Evolutionary conservation across 140 eudicot species (phyloP).

Genomic region (Ambrosia hybrid): DNA sequence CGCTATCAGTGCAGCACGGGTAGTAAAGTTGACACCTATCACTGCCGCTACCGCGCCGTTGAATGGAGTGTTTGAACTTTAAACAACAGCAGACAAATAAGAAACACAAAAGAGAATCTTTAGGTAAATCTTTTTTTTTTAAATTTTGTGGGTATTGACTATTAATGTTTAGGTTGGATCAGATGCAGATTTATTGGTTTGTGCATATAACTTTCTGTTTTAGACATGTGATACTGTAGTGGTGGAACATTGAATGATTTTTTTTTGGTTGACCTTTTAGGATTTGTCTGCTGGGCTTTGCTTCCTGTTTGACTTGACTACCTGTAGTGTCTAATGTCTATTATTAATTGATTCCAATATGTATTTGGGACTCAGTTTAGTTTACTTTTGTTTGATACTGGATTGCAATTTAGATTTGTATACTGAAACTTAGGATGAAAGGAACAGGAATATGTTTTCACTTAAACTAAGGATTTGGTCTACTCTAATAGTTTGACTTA

Average conservation of each 20-base stretch:
- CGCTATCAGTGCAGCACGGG: conserved; percentile 21
- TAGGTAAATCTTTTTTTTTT: conserved; percentile 33
- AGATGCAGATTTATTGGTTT: conserved; percentile 27
- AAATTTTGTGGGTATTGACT: background rate
- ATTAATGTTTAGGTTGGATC: conserved; percentile 12
- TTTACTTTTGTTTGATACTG: conserved; percentile 32
- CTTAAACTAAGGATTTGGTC: conserved; percentile 37
- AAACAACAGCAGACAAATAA: conserved; percentile 47
- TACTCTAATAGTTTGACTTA: background rate
- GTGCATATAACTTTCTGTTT: conserved; percentile 14
- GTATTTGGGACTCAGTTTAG: conserved; percentile 24
- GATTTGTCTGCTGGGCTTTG: conserved; percentile 32
- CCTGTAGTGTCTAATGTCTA: background rate
- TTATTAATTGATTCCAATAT: background rate
- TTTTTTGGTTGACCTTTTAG: conserved; percentile 26
- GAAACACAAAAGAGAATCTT: conserved; percentile 48
- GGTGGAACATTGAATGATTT: conserved; percentile 39
- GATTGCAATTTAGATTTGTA: conserved; percentile 9
- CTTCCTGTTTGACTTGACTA: conserved; percentile 31
- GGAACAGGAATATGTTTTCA: conserved; percentile 17
- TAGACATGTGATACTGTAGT: too few species aligned
- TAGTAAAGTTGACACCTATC: conserved; percentile 21
- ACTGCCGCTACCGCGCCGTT: conserved; percentile 1
- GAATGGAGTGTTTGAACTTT: conserved; percentile 38
- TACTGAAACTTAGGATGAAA: background rate